These are phyloP conservation scores for Termitomyces sp. DNA, from an alignment of 768 basidiomycete species.

Conservation along the genomic window DNA sequence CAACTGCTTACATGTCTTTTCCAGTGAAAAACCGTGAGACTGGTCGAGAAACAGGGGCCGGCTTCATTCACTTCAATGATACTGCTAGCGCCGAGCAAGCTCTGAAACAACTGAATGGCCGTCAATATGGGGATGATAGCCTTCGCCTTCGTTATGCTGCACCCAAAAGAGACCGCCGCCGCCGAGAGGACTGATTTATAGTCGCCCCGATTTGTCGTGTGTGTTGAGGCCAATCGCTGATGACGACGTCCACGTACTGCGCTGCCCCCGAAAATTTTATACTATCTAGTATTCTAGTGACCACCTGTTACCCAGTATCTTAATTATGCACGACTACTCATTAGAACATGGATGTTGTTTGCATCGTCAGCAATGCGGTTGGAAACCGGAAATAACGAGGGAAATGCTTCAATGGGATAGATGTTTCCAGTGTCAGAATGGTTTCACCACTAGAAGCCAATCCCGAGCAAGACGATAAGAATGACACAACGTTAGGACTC, in stretches of 20 bases:
- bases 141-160: slow-evolving; percentile 39
- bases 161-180: background rate
- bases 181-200: background rate
- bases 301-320: slow-evolving; percentile 1
- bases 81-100: slow-evolving; percentile 44
- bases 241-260: background rate
- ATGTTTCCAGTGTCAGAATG: background rate
- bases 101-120: slow-evolving; percentile 36
- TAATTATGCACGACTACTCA: slow-evolving; percentile 1
- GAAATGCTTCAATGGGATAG: background rate
- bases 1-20: background rate
- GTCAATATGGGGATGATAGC: slow-evolving; percentile 25
- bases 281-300: slow-evolving; percentile 3
- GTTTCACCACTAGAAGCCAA: background rate
- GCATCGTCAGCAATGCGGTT: background rate
- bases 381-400: background rate
- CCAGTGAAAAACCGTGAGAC: slow-evolving; percentile 29
- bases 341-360: background rate
- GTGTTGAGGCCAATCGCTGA: background rate
- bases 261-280: background rate
- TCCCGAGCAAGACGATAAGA: background rate
- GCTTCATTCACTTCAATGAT: slow-evolving; percentile 50
- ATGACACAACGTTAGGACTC: background rate
- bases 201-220: background rate
- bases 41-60: slow-evolving; percentile 25